Evolutionary conservation across 441 rosid species (phyloP).

Genomic region (Breynia disticha): DNA sequence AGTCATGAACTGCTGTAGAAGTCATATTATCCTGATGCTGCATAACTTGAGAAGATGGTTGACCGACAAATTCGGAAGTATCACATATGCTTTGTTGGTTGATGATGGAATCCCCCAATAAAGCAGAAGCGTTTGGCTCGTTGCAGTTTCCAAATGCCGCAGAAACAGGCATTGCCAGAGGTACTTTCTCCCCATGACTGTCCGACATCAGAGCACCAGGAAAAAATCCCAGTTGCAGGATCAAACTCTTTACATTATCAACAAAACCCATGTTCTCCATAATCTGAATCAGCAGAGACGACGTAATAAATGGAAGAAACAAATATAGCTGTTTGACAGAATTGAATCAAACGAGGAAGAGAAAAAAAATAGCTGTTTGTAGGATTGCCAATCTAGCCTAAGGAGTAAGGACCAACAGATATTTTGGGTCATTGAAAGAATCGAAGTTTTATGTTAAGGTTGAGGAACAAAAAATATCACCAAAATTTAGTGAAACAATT

Average conservation of each 20-base stretch:
- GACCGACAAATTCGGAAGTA: conserved; percentile 28
- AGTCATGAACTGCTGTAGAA: conserved; percentile 17
- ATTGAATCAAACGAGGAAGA: background rate
- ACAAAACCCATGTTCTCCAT: conserved; percentile 77
- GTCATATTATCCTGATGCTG: conserved; percentile 23
- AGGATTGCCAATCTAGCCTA: no score
- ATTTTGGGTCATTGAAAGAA: no score
- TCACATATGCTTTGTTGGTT: conserved; percentile 31
- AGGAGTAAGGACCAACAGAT: no score
- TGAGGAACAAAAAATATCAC: no score
- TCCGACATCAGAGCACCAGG: conserved; percentile 72
- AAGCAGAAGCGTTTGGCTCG: conserved; percentile 22
- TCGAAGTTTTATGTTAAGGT: no score
- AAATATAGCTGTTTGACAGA: conserved; percentile 1
- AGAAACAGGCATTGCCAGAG: conserved; percentile 30
- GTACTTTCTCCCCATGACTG: conserved; percentile 32
- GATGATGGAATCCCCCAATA: conserved; percentile 20
- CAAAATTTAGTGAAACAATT: no score
- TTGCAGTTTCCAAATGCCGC: conserved; percentile 24
- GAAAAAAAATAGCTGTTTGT: no score
- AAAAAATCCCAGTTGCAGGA: conserved; percentile 62
- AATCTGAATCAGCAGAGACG: conserved; percentile 46
- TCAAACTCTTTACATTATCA: conserved; percentile 62
- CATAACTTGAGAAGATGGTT: conserved; percentile 23
- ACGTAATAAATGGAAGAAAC: conserved; percentile 11